phyloP scores from a whole-genome alignment of 108 stramenopile species.

The Nitzschia sp. region DNA sequence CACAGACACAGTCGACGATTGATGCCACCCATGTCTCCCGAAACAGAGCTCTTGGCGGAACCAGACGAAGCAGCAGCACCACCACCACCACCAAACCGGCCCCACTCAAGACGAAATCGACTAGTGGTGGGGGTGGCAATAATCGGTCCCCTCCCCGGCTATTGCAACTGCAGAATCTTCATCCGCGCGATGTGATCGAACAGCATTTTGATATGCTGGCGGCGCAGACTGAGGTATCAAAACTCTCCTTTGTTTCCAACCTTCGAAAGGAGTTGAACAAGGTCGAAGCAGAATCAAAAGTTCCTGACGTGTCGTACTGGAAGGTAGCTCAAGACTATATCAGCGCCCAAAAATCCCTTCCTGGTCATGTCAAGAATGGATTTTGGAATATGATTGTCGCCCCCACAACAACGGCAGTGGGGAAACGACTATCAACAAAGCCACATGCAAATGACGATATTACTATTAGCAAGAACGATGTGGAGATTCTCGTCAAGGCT shows the following conservation, averaged over 20 bases:
- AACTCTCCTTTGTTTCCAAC: neutral
- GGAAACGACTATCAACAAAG: neutral
- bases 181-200: neutral
- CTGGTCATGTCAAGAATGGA: neutral
- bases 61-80: too few species aligned
- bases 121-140: too few species aligned
- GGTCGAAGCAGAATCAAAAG: neutral
- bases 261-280: neutral
- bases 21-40: too few species aligned
- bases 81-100: too few species aligned
- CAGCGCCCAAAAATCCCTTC: constrained; percentile 1
- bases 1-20: too few species aligned
- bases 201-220: constrained; percentile 11
- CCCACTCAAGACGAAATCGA: too few species aligned
- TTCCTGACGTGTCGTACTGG: neutral
- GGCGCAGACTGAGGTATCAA: neutral
- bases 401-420: neutral
- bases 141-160: constrained; percentile 1
- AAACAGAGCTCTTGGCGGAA: too few species aligned
- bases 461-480: neutral
- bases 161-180: constrained; percentile 6
- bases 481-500: neutral
- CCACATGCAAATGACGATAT: neutral
- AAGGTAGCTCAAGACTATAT: constrained; percentile 8
- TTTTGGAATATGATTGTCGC: constrained; percentile 29